These are phyloP conservation scores for Lojkania enalia DNA, from an alignment of 2,329 filamentous ascomycete species.

Conservation along the genomic window DNA sequence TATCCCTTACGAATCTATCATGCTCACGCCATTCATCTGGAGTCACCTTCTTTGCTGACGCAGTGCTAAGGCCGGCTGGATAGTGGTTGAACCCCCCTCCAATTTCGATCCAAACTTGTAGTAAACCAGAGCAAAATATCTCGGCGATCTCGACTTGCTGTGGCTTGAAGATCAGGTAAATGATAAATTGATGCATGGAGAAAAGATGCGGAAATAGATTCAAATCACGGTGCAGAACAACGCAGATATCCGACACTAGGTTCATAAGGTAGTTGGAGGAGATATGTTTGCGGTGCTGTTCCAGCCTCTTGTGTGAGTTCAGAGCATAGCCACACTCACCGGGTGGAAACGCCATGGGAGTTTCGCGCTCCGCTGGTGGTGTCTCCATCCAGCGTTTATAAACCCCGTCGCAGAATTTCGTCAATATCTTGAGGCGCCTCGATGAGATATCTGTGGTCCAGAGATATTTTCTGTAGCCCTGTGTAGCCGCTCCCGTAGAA, in stretches of 20 bases:
- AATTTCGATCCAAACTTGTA: slow-evolving; percentile 31
- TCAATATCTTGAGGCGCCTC: slow-evolving; percentile 19
- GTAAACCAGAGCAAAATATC: slow-evolving; percentile 33
- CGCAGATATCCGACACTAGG: slow-evolving; percentile 32
- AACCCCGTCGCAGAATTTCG: slow-evolving; percentile 23
- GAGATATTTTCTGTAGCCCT: slow-evolving; percentile 31
- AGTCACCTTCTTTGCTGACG: slow-evolving; percentile 19
- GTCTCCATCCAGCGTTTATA: slow-evolving; percentile 17
- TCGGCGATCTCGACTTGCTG: slow-evolving; percentile 32
- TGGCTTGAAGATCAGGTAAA: slow-evolving; percentile 30
- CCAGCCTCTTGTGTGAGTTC: slow-evolving; percentile 20
- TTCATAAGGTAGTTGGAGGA: slow-evolving; percentile 38
- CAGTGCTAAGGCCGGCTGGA: slow-evolving; percentile 30
- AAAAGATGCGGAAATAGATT: slow-evolving; percentile 20
- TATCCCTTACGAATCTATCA: slow-evolving; percentile 14
- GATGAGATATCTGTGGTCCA: slow-evolving; percentile 13
- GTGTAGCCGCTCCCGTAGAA: slow-evolving; percentile 3
- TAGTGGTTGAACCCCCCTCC: slow-evolving; percentile 36
- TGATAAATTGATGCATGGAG: slow-evolving; percentile 30
- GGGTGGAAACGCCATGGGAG: slow-evolving; percentile 23
- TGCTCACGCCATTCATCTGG: slow-evolving; percentile 18
- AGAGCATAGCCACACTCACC: slow-evolving; percentile 32
- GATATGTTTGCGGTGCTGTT: slow-evolving; percentile 26
- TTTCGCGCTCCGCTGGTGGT: slow-evolving; percentile 12
- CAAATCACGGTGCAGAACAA: slow-evolving; percentile 10